phyloP scores from a whole-genome alignment of 768 basidiomycete genomes.

The Boletus reticulatus region DNA sequence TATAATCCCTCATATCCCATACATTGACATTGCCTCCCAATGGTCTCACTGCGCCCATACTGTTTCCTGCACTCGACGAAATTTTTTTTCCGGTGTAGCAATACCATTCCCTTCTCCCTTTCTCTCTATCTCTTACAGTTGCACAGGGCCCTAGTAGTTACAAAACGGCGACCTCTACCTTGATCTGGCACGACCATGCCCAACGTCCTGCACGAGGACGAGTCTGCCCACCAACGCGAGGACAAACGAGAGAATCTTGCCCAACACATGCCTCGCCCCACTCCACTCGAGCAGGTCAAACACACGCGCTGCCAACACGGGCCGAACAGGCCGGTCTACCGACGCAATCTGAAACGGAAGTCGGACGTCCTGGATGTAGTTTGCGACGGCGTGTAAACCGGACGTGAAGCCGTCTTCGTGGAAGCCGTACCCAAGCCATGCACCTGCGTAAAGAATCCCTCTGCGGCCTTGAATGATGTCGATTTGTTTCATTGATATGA shows the following conservation, averaged over 20 bases:
- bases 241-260: constrained; percentile 21
- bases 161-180: background rate
- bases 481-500: constrained; percentile 53
- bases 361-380: constrained; percentile 27
- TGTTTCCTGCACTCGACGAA: too few species aligned
- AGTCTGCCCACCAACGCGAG: constrained; percentile 5
- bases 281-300: constrained; percentile 42
- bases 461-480: constrained; percentile 58
- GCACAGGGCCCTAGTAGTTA: constrained; percentile 8
- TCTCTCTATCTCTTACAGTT: background rate
- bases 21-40: too few species aligned
- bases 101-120: background rate
- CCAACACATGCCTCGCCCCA: constrained; percentile 33
- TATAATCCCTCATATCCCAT: too few species aligned
- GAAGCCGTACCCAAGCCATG: constrained; percentile 77
- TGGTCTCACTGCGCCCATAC: too few species aligned
- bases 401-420: constrained; percentile 75
- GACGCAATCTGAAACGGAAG: constrained; percentile 44
- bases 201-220: background rate
- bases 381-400: constrained; percentile 36
- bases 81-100: background rate
- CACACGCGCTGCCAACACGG: constrained; percentile 25
- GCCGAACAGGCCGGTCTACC: constrained; percentile 31
- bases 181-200: background rate
- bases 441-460: constrained; percentile 63